phyloP scores from a whole-genome alignment of 495 filamentous ascomycete species.

The Penicillium diatomitis region DNA sequence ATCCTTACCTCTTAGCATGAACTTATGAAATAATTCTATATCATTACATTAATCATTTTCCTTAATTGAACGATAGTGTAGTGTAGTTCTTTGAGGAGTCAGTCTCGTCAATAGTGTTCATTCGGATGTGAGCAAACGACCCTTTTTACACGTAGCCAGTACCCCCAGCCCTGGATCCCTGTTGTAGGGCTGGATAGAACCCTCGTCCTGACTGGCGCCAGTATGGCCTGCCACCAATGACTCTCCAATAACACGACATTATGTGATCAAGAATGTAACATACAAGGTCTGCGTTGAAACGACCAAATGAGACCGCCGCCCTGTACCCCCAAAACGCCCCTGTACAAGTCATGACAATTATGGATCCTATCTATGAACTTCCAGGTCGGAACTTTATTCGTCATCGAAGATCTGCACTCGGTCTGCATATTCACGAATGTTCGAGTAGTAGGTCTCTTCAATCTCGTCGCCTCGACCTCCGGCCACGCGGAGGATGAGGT shows the following conservation, averaged over 20 bases:
- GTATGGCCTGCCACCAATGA: no score
- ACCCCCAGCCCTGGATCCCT: no score
- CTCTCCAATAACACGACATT: no score
- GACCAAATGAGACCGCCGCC: no score
- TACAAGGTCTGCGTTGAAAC: no score
- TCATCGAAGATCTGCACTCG: conserved; percentile 70
- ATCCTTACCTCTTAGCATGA: conserved; percentile 21
- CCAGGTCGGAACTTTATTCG: conserved; percentile 14
- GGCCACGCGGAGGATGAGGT: conserved; percentile 78
- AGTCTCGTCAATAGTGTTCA: background rate
- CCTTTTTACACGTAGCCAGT: no score
- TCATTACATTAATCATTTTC: conserved; percentile 4
- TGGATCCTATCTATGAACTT: background rate
- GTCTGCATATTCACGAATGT: conserved; percentile 71
- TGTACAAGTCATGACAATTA: background rate
- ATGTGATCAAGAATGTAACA: no score
- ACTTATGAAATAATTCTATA: conserved; percentile 23
- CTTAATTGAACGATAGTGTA: background rate
- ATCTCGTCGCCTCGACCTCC: conserved; percentile 81
- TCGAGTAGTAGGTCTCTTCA: conserved; percentile 64
- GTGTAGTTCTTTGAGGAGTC: background rate
- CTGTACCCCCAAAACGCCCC: background rate
- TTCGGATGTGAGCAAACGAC: background rate
- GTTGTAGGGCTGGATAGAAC: no score
- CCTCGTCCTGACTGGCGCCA: no score